A percentile compares a stretch with the other conserved stretches of the same genome.
These are phyloP conservation scores for Trichoderma sp. DNA, from an alignment of 2,329 filamentous ascomycete species.

Conservation along the genomic window DNA sequence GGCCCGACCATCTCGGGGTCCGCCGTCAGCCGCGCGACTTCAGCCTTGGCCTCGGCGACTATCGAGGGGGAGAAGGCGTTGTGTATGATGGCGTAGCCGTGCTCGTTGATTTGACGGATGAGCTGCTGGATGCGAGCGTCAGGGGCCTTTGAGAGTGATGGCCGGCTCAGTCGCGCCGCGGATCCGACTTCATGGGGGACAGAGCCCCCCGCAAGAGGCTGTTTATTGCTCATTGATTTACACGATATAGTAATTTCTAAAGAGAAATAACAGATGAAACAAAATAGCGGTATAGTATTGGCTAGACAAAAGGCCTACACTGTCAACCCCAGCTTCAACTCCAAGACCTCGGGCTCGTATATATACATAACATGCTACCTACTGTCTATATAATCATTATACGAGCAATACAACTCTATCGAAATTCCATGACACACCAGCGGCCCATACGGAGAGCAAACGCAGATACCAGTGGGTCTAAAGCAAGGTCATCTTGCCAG, in stretches of 20 bases:
- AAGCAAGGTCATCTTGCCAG: not conserved
- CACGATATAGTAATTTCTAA: not conserved
- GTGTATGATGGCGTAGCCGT: constrained; percentile 38
- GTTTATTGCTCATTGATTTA: not conserved
- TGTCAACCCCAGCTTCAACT: not conserved
- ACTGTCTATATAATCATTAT: not conserved
- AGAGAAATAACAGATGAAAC: too few species aligned
- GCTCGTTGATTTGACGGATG: constrained; percentile 23
- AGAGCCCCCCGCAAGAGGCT: not conserved
- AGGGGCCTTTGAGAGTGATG: not conserved
- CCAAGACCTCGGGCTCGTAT: not conserved
- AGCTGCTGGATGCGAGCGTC: constrained; percentile 12
- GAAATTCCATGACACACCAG: not conserved
- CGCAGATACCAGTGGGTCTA: not conserved
- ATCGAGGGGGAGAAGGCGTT: constrained; percentile 33
- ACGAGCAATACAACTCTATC: not conserved
- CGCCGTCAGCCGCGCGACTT: constrained; percentile 27
- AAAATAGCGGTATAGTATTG: not conserved
- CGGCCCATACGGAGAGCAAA: not conserved
- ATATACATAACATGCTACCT: not conserved
- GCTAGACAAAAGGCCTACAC: not conserved
- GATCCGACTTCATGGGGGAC: not conserved
- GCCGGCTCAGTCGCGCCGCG: not conserved
- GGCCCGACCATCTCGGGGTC: constrained; percentile 26
- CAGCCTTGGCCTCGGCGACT: constrained; percentile 28